These are phyloP conservation scores for Bretschneidera sinensis DNA, from an alignment of 345 rosid species.

Conservation along the genomic window DNA sequence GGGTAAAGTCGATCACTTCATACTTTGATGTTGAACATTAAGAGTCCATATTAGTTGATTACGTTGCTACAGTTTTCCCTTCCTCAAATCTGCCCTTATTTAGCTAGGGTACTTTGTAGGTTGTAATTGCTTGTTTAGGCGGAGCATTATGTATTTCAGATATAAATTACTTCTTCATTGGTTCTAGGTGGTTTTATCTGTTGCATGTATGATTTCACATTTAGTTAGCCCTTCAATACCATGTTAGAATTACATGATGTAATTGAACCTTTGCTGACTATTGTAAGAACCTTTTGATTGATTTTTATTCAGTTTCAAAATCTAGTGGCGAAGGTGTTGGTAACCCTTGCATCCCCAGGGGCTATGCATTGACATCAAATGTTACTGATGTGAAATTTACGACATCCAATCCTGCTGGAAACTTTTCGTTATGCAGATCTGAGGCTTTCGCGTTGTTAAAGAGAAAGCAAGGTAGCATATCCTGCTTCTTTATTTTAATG, in stretches of 20 bases:
- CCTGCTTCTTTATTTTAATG: conserved; percentile 1
- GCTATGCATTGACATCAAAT: conserved; percentile 23
- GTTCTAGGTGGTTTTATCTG: background rate
- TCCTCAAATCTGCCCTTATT: background rate
- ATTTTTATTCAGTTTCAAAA: conserved; percentile 22
- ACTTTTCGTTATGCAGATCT: conserved; percentile 39
- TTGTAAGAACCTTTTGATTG: background rate
- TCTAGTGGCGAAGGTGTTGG: conserved; percentile 5
- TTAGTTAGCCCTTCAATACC: background rate
- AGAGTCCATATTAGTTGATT: background rate
- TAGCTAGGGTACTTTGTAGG: background rate
- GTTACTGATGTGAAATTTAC: conserved; percentile 16
- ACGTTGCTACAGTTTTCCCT: background rate
- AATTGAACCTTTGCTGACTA: conserved; percentile 4
- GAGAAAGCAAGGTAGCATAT: conserved; percentile 27
- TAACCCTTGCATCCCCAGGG: conserved; percentile 42
- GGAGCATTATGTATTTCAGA: background rate
- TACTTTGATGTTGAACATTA: no score
- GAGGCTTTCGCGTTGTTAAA: conserved; percentile 33
- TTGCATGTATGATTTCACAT: conserved; percentile 1
- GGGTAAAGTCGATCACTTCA: background rate
- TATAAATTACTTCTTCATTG: background rate
- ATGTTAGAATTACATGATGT: conserved; percentile 5
- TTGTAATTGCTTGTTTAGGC: background rate
- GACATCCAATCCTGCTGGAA: conserved; percentile 30